phyloP scores from a whole-genome alignment of 306 rosid species.

The Sesbania bispinosa region DNA sequence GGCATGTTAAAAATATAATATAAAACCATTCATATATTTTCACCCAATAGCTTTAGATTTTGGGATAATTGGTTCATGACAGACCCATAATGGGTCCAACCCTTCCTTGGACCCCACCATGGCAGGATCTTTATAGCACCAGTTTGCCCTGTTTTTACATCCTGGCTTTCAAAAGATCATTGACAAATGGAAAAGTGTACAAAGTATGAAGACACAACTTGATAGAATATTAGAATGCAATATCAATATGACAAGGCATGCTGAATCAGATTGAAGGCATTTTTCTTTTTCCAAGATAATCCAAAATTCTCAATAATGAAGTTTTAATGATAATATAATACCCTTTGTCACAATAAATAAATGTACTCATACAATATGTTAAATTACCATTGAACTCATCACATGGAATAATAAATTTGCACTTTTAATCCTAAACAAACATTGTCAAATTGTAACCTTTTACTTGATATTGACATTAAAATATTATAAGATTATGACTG shows the following conservation, averaged over 20 bases:
- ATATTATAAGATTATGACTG: conserved; percentile 5
- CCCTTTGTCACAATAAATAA: neutral
- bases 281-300: neutral
- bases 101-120: too few species aligned
- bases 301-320: neutral
- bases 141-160: too few species aligned
- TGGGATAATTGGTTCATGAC: too few species aligned
- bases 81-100: too few species aligned
- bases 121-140: too few species aligned
- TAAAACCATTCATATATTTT: too few species aligned
- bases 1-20: too few species aligned
- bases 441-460: neutral
- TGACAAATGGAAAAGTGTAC: neutral
- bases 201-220: neutral
- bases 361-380: neutral
- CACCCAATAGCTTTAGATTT: too few species aligned
- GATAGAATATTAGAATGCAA: neutral
- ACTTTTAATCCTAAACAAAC: neutral
- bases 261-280: neutral
- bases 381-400: neutral
- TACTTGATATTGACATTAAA: conserved; percentile 12
- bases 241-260: neutral
- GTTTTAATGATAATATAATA: neutral
- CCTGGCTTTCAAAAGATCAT: conserved; percentile 7
- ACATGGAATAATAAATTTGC: neutral